Conservation (phyloP, 116 monocot genomes). For the Papilionanthe hybrid region DNA sequence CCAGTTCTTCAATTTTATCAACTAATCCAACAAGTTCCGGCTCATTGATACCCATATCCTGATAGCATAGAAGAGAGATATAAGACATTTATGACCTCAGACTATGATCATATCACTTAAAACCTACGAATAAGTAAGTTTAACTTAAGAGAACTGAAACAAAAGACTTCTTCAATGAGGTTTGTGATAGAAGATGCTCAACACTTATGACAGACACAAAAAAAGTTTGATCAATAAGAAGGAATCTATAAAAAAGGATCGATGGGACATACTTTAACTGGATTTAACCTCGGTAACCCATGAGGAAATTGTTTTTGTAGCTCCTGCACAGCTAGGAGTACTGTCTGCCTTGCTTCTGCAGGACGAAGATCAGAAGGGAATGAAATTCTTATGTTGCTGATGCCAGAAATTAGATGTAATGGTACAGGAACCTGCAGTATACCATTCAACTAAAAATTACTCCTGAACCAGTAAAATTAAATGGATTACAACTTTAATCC, state of each 20-base stretch:
- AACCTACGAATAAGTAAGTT: neutral
- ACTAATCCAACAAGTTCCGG: constrained; percentile 67
- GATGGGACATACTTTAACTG: constrained; percentile 58
- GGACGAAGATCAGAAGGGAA: constrained; percentile 91
- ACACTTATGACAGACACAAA: neutral
- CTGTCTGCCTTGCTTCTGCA: constrained; percentile 86
- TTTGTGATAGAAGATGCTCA: neutral
- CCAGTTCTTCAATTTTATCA: constrained; percentile 77
- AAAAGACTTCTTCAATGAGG: neutral
- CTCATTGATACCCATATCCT: constrained; percentile 96
- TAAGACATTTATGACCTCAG: neutral
- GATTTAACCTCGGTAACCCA: constrained; percentile 88
- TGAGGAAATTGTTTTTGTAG: constrained; percentile 68
- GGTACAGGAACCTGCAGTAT: constrained; percentile 85
- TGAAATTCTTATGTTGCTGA: constrained; percentile 83
- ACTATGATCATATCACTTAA: neutral
- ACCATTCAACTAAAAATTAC: neutral
- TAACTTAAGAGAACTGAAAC: neutral
- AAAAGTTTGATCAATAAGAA: neutral
- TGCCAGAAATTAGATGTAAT: constrained; percentile 62
- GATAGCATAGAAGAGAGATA: neutral
- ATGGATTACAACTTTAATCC: neutral
- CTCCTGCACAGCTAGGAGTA: constrained; percentile 87
- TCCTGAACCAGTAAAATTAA: neutral
- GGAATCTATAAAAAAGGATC: neutral